These are phyloP conservation scores for Lithospermum erythrorhizon DNA, from an alignment of 257 asterid genomes.

Conservation along the genomic window DNA sequence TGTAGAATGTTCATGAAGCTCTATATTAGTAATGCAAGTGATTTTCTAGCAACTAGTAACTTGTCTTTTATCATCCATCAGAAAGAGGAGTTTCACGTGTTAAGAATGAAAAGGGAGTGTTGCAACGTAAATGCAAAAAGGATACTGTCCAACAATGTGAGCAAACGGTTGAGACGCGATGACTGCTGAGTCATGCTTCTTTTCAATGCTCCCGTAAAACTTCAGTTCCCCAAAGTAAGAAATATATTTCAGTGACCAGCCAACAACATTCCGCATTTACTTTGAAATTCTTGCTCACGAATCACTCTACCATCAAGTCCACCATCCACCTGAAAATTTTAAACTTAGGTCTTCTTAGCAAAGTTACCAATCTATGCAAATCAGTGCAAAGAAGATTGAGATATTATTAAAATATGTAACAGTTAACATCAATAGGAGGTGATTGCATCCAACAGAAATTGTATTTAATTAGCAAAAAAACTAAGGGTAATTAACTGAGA, in stretches of 20 bases:
- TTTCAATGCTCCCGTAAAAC: conserved; percentile 26
- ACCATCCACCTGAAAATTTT: conserved; percentile 15
- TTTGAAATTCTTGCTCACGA: conserved; percentile 21
- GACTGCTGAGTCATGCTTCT: conserved; percentile 85
- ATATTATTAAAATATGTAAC: not conserved
- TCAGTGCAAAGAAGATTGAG: not conserved
- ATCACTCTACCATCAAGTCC: conserved; percentile 6
- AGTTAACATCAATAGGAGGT: not conserved
- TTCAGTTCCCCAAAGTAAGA: conserved; percentile 17
- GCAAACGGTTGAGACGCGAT: conserved; percentile 87
- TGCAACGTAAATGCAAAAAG: conserved; percentile 16
- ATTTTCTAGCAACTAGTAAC: not conserved
- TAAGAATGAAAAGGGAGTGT: not conserved
- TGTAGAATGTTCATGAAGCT: not conserved
- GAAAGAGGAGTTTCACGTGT: not conserved
- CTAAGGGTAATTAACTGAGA: not conserved
- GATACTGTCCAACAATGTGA: conserved; percentile 97
- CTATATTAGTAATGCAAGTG: not conserved
- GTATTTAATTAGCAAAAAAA: not conserved
- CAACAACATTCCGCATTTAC: conserved; percentile 16
- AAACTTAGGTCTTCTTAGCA: not conserved
- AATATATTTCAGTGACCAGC: conserved; percentile 21
- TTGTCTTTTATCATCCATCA: not conserved
- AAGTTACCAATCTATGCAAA: not conserved
- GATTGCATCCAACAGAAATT: not conserved